Conservation (phyloP, 306 rosid species). For the Acacia crassicarpa region DNA sequence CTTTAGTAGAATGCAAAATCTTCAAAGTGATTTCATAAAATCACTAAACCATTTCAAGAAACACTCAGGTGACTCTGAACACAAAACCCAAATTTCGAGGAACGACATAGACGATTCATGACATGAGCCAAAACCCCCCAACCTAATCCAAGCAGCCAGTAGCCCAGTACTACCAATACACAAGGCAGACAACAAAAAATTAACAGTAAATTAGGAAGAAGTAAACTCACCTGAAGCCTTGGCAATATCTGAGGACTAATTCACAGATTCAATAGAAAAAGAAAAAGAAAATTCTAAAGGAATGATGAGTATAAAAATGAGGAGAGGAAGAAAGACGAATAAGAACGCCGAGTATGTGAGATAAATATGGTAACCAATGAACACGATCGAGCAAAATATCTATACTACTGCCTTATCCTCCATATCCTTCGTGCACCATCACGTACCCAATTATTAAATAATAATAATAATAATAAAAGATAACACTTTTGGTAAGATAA, state of each 20-base stretch:
- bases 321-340: not conserved
- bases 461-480: too few species aligned
- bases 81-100: not conserved
- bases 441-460: slow-evolving; percentile 13
- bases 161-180: slow-evolving; percentile 12
- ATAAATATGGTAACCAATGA: slow-evolving; percentile 46
- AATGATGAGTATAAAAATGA: not conserved
- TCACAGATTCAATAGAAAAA: not conserved
- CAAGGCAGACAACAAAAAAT: not conserved
- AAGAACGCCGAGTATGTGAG: slow-evolving; percentile 22
- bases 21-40: not conserved
- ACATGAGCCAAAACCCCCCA: not conserved
- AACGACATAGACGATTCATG: not conserved
- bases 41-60: not conserved
- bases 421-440: slow-evolving; percentile 9
- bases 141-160: slow-evolving; percentile 34
- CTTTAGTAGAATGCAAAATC: not conserved
- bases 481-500: too few species aligned
- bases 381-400: slow-evolving; percentile 6
- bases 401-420: not conserved
- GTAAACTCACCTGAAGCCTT: slow-evolving; percentile 33
- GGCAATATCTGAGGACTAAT: slow-evolving; percentile 5
- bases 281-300: not conserved
- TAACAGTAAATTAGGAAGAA: not conserved
- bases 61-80: not conserved